Evolutionary conservation across 2,329 filamentous ascomycete species (phyloP), one percentile per base, ranked within the genome.

Genomic region (Ophiostoma angusticollis): DNA sequence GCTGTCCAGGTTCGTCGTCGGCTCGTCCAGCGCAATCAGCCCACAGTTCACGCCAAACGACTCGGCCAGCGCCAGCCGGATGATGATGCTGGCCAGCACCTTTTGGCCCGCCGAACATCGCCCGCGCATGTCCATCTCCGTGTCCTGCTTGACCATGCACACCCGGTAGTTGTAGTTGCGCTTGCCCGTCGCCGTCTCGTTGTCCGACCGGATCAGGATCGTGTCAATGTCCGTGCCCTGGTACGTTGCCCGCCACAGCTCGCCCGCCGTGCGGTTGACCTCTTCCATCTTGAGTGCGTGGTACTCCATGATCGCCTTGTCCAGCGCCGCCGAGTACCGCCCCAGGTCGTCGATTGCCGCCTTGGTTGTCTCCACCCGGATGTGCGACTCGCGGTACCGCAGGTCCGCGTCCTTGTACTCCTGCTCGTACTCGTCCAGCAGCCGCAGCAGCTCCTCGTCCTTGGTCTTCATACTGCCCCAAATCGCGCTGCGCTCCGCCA

Each of bases 61-160:
- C 60, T 98, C 91, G 4, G 91, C 91, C 33, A 98, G 73, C 11
- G 93, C 91, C 21, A 98, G 74, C 2, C 91, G 87, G 58, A 98
- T 95, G 60, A 98, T 93, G 63, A 98, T 98, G 59, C 80, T 86
- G 5, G 91, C 91, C 21, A 98, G 74, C 21, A 98, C 89, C 61
- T 93, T 95, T 58, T 98, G 91, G 4, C 91, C 91, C 1, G 91
- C 91, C 49, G 84, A 93, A 68, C 91, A 98, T 40, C 91, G 84
- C 1, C 91, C 93, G 46, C 91, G 84, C 91, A 98, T 98, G 63
- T 98, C 91, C 86, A 98, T 94, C 60, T 98, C 91, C 1, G 83
- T 84, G 53, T 93, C 86, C 56, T 89, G 81, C 64, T 98, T 98
- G 50, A 94, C 78, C 91, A 98, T 98, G 60, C 84, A 87, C 6